These are phyloP conservation scores for Hibiscus tridactylites DNA, from an alignment of 345 rosid species.

Conservation along the genomic window DNA sequence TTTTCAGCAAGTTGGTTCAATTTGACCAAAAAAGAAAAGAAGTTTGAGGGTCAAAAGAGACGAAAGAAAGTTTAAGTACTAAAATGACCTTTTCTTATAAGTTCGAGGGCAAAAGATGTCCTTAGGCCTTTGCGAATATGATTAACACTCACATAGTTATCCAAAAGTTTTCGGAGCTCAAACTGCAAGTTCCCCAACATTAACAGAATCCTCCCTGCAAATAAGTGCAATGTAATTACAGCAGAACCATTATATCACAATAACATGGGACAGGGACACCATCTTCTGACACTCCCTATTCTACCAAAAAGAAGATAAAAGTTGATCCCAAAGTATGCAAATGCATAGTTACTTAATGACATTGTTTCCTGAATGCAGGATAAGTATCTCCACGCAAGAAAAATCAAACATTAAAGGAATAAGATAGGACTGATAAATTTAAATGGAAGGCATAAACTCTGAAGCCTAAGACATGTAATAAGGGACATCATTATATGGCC, in stretches of 20 bases:
- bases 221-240: slow-evolving; percentile 16
- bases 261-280: background rate
- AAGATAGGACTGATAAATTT: background rate
- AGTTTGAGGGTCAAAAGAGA: no score
- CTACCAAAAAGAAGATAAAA: background rate
- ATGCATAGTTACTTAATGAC: background rate
- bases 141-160: slow-evolving; percentile 70
- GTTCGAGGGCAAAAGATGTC: no score
- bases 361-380: background rate
- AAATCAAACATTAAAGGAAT: background rate
- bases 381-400: background rate
- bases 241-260: background rate
- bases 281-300: background rate
- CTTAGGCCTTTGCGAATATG: background rate
- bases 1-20: no score
- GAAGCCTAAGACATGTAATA: background rate
- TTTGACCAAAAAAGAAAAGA: no score
- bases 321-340: background rate
- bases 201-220: slow-evolving; percentile 58
- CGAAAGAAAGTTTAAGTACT: no score
- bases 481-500: background rate
- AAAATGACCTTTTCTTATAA: no score
- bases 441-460: background rate
- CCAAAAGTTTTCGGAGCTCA: slow-evolving; percentile 81
- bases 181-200: slow-evolving; percentile 78